phyloP scores from a whole-genome alignment of 306 rosid genomes.

The Spatholobus suberectus region DNA sequence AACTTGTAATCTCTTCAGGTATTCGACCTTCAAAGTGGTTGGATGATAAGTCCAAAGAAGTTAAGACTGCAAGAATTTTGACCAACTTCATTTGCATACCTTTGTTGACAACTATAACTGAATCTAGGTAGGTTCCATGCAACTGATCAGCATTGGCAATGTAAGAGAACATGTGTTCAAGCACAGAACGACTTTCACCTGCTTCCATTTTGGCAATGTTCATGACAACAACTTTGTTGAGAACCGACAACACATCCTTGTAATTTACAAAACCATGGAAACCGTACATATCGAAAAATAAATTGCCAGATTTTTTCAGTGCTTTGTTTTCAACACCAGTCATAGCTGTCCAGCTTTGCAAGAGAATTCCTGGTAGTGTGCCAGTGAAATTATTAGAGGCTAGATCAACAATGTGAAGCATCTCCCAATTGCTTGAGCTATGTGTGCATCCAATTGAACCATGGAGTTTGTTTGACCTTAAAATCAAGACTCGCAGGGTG shows the following conservation, averaged over 20 bases:
- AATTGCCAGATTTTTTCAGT: not conserved
- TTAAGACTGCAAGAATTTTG: conserved; percentile 22
- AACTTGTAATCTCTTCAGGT: conserved; percentile 23
- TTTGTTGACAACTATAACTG: not conserved
- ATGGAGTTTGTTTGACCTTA: not conserved
- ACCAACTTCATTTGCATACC: not conserved
- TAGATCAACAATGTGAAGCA: conserved; percentile 41
- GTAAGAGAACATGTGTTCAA: not conserved
- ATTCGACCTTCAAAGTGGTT: conserved; percentile 35
- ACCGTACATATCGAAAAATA: not conserved
- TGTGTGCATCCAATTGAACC: not conserved
- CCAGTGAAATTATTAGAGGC: conserved; percentile 48
- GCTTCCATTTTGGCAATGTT: no score
- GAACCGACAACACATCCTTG: not conserved
- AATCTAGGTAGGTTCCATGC: conserved; percentile 30
- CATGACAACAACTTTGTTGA: no score
- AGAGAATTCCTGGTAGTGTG: not conserved
- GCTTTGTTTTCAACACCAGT: not conserved
- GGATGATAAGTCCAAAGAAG: conserved; percentile 33
- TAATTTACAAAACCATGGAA: not conserved
- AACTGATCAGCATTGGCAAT: not conserved
- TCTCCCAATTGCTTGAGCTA: not conserved
- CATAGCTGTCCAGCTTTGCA: conserved; percentile 39
- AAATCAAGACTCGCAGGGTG: not conserved
- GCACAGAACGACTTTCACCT: no score